phyloP scores from a whole-genome alignment of 2,329 filamentous ascomycete genomes.

The Trichoderma asperellum region DNA sequence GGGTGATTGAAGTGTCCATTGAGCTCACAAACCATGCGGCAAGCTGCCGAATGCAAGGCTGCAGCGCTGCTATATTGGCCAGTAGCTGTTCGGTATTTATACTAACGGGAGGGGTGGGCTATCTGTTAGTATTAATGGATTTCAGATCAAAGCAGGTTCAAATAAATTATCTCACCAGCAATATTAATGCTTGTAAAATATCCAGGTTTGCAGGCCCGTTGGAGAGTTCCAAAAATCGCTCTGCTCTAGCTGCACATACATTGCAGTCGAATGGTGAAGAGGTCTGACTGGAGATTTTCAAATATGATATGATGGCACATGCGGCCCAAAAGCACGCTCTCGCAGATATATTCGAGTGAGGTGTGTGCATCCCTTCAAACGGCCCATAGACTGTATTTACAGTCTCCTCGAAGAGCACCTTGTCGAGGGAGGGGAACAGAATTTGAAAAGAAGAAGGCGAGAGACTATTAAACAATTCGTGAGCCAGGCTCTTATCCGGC shows the following conservation, averaged over 20 bases:
- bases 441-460: background rate
- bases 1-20: background rate
- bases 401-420: background rate
- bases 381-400: background rate
- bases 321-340: conserved; percentile 8
- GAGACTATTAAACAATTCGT: background rate
- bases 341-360: background rate
- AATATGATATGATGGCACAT: background rate
- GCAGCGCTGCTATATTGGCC: background rate
- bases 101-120: background rate
- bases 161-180: background rate
- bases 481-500: background rate
- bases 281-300: background rate
- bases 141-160: no score
- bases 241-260: background rate
- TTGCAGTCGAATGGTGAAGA: background rate
- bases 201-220: background rate
- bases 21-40: background rate
- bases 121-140: background rate
- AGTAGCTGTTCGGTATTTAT: background rate
- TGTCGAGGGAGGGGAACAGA: background rate
- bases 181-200: background rate
- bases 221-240: background rate
- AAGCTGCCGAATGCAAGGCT: background rate
- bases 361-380: background rate